A percentile compares a stretch with the other conserved stretches of the same genome.
These are phyloP conservation scores for Silene vulgaris DNA, from an alignment of 179 eudicot species.

Conservation along the genomic window DNA sequence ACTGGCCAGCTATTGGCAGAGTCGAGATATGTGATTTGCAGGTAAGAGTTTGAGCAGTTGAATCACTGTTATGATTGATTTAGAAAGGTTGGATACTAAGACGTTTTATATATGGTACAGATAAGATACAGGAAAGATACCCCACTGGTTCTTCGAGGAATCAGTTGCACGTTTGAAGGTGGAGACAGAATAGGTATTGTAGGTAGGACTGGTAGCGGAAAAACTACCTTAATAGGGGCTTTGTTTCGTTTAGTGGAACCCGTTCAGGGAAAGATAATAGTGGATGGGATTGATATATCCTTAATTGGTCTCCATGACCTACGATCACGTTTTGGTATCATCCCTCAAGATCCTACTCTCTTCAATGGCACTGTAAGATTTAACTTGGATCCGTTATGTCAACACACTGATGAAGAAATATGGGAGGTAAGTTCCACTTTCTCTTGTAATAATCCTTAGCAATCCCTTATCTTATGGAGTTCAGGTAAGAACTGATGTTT, in stretches of 20 bases:
- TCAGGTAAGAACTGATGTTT: not conserved
- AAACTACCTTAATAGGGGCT: conserved; percentile 65
- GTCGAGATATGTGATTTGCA: conserved; percentile 64
- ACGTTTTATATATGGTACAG: conserved; percentile 28
- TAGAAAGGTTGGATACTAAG: not conserved
- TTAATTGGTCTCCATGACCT: conserved; percentile 67
- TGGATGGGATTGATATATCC: conserved; percentile 64
- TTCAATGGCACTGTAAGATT: conserved; percentile 64
- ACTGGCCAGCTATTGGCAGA: conserved; percentile 63
- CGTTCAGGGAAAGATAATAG: conserved; percentile 51
- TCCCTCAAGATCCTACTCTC: conserved; percentile 74
- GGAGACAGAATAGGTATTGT: conserved; percentile 75
- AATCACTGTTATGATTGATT: not conserved
- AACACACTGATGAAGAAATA: conserved; percentile 46
- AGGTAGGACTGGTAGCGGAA: conserved; percentile 87
- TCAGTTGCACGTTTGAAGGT: conserved; percentile 72
- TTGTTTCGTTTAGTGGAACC: conserved; percentile 74
- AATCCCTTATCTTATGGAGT: not conserved
- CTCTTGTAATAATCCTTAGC: not conserved
- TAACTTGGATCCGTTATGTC: conserved; percentile 56
- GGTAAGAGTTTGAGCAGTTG: conserved; percentile 27
- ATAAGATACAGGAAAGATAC: conserved; percentile 58
- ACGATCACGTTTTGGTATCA: conserved; percentile 60
- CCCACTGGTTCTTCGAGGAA: conserved; percentile 64
- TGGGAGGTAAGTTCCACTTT: conserved; percentile 48